phyloP scores from a whole-genome alignment of 108 stramenopile genomes.

The Nitzschia putrida region DNA sequence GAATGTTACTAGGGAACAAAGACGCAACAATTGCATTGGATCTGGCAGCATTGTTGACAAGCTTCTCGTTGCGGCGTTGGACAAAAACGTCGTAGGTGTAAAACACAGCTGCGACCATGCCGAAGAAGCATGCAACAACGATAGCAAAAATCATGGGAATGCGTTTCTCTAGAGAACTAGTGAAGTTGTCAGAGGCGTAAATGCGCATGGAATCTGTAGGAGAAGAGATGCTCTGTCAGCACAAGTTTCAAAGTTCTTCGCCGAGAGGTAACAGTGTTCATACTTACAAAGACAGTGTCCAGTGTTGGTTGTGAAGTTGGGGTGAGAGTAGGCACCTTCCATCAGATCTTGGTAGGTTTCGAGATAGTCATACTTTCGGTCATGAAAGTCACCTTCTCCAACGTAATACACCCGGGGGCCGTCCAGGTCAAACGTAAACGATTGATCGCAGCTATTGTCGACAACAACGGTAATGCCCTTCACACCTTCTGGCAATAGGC shows the following conservation, averaged over 20 bases:
- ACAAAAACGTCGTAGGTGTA: slow-evolving; percentile 24
- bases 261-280: neutral
- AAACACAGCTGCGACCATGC: slow-evolving; percentile 15
- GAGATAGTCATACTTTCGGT: slow-evolving; percentile 1
- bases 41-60: no score
- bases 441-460: slow-evolving; percentile 12
- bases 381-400: slow-evolving; percentile 10
- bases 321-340: neutral
- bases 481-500: neutral
- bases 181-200: slow-evolving; percentile 16
- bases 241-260: neutral
- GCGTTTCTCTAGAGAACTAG: no score
- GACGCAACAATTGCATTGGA: no score
- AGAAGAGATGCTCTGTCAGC: slow-evolving; percentile 21
- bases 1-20: no score
- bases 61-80: slow-evolving; percentile 12
- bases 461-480: slow-evolving; percentile 8
- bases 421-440: slow-evolving; percentile 9
- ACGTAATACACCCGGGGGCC: neutral
- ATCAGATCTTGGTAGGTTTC: neutral
- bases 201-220: slow-evolving; percentile 22
- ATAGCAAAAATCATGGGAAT: slow-evolving; percentile 40
- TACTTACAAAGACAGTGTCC: neutral
- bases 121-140: slow-evolving; percentile 42
- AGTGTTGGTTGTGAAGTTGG: neutral